Conservation (phyloP, 1,284 basidiomycete genomes). For the Mycosarcoma mackinlayi region DNA sequence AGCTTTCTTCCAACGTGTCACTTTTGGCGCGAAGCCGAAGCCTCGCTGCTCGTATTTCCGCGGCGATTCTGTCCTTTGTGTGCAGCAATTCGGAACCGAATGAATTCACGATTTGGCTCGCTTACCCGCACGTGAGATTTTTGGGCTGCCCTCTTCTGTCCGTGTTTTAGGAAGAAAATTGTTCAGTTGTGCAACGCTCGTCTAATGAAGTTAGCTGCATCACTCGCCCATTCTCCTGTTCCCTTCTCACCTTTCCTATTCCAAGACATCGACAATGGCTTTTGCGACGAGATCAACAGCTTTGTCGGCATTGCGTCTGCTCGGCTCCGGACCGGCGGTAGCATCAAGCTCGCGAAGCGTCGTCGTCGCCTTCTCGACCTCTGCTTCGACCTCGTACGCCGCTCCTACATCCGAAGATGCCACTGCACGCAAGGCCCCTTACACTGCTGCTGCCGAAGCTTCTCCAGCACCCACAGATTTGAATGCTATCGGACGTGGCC, state of each 20-base stretch:
- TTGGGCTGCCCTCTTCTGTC: too few relatives aligned
- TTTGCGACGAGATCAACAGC: slow-evolving; percentile 32
- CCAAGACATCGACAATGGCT: slow-evolving; percentile 12
- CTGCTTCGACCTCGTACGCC: slow-evolving; percentile 21
- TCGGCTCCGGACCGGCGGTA: slow-evolving; percentile 33
- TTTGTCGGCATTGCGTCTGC: slow-evolving; percentile 18
- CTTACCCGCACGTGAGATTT: slow-evolving; percentile 2
- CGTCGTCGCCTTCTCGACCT: slow-evolving; percentile 31
- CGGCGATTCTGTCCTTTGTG: neutral
- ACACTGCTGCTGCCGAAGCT: slow-evolving; percentile 31
- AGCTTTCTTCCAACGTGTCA: slow-evolving; percentile 10
- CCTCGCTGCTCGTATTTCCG: neutral
- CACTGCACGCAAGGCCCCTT: slow-evolving; percentile 36
- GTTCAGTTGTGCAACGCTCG: neutral
- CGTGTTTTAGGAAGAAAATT: neutral
- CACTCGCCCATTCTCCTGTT: neutral
- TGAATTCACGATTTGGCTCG: too few relatives aligned
- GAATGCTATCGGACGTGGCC: slow-evolving; percentile 36
- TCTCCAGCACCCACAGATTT: slow-evolving; percentile 21
- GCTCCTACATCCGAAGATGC: slow-evolving; percentile 29
- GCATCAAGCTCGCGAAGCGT: slow-evolving; percentile 40
- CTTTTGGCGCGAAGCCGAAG: neutral
- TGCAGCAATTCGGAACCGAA: slow-evolving; percentile 1
- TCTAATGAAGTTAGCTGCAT: neutral
- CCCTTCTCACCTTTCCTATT: neutral